Conservation (phyloP, 768 basidiomycete species). For the Termitomyces sp. region DNA sequence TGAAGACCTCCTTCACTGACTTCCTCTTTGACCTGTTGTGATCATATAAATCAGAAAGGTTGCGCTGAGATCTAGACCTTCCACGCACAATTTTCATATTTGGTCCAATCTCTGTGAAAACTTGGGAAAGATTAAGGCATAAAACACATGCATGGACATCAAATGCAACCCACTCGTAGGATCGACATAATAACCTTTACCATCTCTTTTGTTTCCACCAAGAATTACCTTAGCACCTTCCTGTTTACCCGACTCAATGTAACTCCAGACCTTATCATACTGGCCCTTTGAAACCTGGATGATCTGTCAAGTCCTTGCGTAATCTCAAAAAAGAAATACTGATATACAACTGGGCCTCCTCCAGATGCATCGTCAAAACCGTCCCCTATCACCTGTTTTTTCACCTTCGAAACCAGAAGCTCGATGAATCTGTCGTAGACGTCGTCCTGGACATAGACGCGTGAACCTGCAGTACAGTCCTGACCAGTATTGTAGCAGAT, state of each 20-base stretch:
- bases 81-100: slow-evolving; percentile 80
- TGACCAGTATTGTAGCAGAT: slow-evolving; percentile 90
- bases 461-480: slow-evolving; percentile 90
- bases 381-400: slow-evolving; percentile 70
- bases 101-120: slow-evolving; percentile 75
- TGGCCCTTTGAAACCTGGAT: slow-evolving; percentile 74
- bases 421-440: slow-evolving; percentile 83
- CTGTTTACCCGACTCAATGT: slow-evolving; percentile 81
- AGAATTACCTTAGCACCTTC: slow-evolving; percentile 76
- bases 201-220: slow-evolving; percentile 74
- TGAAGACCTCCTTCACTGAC: slow-evolving; percentile 24
- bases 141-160: not conserved
- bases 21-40: slow-evolving; percentile 62
- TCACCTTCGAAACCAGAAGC: slow-evolving; percentile 59
- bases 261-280: slow-evolving; percentile 81
- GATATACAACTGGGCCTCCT: slow-evolving; percentile 79
- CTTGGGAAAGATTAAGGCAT: slow-evolving; percentile 28
- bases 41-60: not conserved
- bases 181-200: slow-evolving; percentile 84
- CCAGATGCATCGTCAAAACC: slow-evolving; percentile 71
- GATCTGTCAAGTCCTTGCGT: not conserved
- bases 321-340: not conserved
- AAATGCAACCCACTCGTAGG: slow-evolving; percentile 65
- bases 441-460: slow-evolving; percentile 83
- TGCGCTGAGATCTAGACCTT: not conserved